Evolutionary conservation across 768 basidiomycete genomes (phyloP).

Genomic region (Lanmaoa pseudosensibilis): DNA sequence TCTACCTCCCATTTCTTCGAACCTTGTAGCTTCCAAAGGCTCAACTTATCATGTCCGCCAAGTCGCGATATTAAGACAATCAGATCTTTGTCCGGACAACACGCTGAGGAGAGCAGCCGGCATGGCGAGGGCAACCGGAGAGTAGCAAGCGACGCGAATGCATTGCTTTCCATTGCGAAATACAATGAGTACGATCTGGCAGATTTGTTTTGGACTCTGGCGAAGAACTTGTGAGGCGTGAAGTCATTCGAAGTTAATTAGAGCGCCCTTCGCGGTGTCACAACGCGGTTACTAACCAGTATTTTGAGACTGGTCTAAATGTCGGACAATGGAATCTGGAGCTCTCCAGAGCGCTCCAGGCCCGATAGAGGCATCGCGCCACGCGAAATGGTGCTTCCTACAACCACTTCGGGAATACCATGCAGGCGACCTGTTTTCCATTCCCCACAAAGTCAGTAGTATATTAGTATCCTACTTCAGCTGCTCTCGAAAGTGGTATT

Average conservation of each 20-base stretch:
- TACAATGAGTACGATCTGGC: background rate
- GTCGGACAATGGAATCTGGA: no score
- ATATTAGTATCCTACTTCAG: slow-evolving; percentile 2
- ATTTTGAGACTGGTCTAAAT: no score
- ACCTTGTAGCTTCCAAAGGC: slow-evolving; percentile 80
- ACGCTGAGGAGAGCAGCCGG: slow-evolving; percentile 61
- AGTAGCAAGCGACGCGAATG: slow-evolving; percentile 56
- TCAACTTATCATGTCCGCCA: slow-evolving; percentile 66
- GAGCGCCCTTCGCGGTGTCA: slow-evolving; percentile 19
- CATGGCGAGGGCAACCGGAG: slow-evolving; percentile 57
- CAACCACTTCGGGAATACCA: slow-evolving; percentile 13
- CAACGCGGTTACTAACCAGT: no score
- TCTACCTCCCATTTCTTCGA: slow-evolving; percentile 82
- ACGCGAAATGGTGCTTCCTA: slow-evolving; percentile 30
- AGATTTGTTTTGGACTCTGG: slow-evolving; percentile 1
- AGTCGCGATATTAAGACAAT: slow-evolving; percentile 65
- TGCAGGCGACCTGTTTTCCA: background rate
- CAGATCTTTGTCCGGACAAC: slow-evolving; percentile 86
- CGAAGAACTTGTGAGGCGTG: slow-evolving; percentile 10
- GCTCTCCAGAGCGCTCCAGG: no score
- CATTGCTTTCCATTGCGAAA: slow-evolving; percentile 41
- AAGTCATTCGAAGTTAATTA: slow-evolving; percentile 24
- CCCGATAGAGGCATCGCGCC: slow-evolving; percentile 20
- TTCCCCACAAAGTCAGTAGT: background rate
- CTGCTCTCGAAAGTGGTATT: background rate